A percentile compares a stretch with the other conserved stretches of the same genome.
phyloP scores from a whole-genome alignment of 2,329 filamentous ascomycete genomes.

The Helicocarpus griseus region DNA sequence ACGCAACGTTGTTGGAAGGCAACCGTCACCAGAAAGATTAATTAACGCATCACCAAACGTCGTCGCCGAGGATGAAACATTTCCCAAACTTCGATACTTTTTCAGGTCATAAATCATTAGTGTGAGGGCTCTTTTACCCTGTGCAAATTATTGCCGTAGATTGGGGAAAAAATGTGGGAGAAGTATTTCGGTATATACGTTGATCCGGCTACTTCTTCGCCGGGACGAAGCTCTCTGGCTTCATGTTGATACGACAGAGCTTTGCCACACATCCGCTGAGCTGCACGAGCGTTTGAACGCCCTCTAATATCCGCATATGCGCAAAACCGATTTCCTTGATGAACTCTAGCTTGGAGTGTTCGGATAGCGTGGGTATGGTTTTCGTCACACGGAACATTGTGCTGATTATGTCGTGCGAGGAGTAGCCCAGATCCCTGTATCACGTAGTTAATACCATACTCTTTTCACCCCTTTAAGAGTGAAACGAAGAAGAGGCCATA shows the following conservation, averaged over 20 bases:
- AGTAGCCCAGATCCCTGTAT: conserved; percentile 73
- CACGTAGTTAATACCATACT: too few relatives aligned
- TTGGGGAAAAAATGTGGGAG: too few relatives aligned
- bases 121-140: too few relatives aligned
- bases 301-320: conserved; percentile 98
- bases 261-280: conserved; percentile 85
- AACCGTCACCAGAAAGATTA: too few relatives aligned
- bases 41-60: too few relatives aligned
- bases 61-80: too few relatives aligned
- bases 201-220: conserved; percentile 26
- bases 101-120: too few relatives aligned
- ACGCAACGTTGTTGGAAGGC: too few relatives aligned
- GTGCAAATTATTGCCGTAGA: too few relatives aligned
- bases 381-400: conserved; percentile 99
- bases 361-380: conserved; percentile 80
- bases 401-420: conserved; percentile 96
- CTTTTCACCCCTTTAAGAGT: too few relatives aligned
- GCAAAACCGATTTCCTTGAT: conserved; percentile 98
- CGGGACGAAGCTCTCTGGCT: conserved; percentile 64
- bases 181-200: too few relatives aligned
- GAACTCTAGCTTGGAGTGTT: conserved; percentile 93
- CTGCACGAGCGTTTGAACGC: conserved; percentile 89
- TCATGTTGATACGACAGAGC: conserved; percentile 94
- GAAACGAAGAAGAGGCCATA: conserved; percentile 28
- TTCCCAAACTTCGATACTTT: too few relatives aligned